These are phyloP conservation scores for Phytophthora niederhauseri DNA, from an alignment of 352 stramenopile genomes.

Conservation along the genomic window DNA sequence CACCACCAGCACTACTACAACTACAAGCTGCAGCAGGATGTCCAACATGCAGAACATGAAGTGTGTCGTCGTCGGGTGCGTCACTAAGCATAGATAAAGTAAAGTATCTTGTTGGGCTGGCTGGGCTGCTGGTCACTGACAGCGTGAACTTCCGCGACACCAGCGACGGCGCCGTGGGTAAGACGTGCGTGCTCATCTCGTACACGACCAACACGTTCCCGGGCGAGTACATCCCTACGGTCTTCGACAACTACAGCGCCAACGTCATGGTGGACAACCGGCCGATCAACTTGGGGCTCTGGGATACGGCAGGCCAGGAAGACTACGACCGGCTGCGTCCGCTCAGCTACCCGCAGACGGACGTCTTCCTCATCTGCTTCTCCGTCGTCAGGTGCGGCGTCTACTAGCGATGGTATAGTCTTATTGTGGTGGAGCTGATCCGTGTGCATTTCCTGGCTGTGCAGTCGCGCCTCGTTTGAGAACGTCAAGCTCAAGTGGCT, in stretches of 20 bases:
- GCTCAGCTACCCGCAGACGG: slow-evolving; percentile 96
- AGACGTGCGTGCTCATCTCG: slow-evolving; percentile 97
- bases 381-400: slow-evolving; percentile 84
- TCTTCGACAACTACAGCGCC: slow-evolving; percentile 95
- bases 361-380: slow-evolving; percentile 98
- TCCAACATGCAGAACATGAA: slow-evolving; percentile 96
- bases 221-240: slow-evolving; percentile 96
- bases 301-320: slow-evolving; percentile 97
- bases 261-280: slow-evolving; percentile 95
- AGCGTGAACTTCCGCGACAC: background rate
- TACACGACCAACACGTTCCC: slow-evolving; percentile 98
- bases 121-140: slow-evolving; percentile 1
- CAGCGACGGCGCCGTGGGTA: slow-evolving; percentile 96
- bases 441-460: slow-evolving; percentile 6
- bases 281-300: slow-evolving; percentile 96
- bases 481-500: slow-evolving; percentile 96
- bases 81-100: slow-evolving; percentile 7
- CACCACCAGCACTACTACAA: too few species aligned
- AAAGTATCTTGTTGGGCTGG: slow-evolving; percentile 7
- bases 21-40: slow-evolving; percentile 25
- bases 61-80: slow-evolving; percentile 91
- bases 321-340: slow-evolving; percentile 97
- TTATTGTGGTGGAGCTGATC: background rate
- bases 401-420: background rate
- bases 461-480: slow-evolving; percentile 92